A percentile compares a stretch with the other conserved stretches of the same genome.
phyloP scores from a whole-genome alignment of 257 asterid genomes.

The Cordia subcordata region DNA sequence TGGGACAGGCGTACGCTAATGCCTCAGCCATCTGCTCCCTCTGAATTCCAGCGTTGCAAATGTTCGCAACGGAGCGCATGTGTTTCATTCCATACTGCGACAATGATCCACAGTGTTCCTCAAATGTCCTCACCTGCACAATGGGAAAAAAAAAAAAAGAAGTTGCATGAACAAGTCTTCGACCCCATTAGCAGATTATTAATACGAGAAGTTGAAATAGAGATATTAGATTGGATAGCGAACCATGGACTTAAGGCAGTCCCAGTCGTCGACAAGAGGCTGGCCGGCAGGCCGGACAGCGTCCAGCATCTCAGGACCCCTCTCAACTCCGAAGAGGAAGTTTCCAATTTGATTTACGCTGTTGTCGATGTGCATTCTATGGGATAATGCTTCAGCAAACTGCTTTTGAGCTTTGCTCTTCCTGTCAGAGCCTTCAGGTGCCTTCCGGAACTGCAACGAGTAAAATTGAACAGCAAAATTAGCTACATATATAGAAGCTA shows the following conservation, averaged over 20 bases:
- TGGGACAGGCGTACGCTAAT: constrained; percentile 66
- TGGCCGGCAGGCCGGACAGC: constrained; percentile 64
- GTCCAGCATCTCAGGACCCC: constrained; percentile 56
- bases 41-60: constrained; percentile 74
- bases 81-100: constrained; percentile 98
- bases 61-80: constrained; percentile 86
- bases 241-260: constrained; percentile 87
- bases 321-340: constrained; percentile 71
- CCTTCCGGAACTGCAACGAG: constrained; percentile 46
- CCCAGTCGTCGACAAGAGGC: constrained; percentile 90
- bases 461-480: neutral
- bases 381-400: constrained; percentile 78
- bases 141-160: no score
- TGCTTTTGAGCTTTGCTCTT: constrained; percentile 83
- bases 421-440: constrained; percentile 69
- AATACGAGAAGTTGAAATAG: neutral
- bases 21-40: constrained; percentile 79
- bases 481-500: neutral
- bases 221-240: neutral
- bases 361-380: constrained; percentile 70
- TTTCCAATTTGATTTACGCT: constrained; percentile 65
- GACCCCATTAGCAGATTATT: no score
- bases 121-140: constrained; percentile 55
- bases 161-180: no score
- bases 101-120: constrained; percentile 76